Base-by-base conservation (phyloP, 257 asterid genomes). In the Primulina huaijiensis region DNA sequence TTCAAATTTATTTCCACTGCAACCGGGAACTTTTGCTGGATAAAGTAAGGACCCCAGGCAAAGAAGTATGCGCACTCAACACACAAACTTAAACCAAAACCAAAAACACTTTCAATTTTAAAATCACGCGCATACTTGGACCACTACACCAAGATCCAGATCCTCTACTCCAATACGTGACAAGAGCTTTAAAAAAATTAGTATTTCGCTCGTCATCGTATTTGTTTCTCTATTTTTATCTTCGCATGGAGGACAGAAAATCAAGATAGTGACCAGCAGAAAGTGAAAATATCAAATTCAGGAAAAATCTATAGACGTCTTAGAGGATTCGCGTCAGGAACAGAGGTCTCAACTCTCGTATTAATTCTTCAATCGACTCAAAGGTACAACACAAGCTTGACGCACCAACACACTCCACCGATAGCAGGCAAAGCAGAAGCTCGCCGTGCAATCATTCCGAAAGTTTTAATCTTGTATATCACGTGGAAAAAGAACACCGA, bases 311-410 rank as follows among this genome's bases (percentile, higher is more conserved):
- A 27, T 27, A 27, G 25, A 27, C 30, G 2, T 27, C 73, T 46
- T 6, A 40, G 52, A 60, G 34, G 58, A 67, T 71, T 60, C 68
- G 37, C 37, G 21, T 35, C 77, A 62, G 25, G 20, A 64, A 19
- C 35, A 38, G 60, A 53, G 31, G 30, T 27, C 30, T 27, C 30
- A 27, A 27, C 43, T 53, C 60, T 65, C 68, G 80, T 70, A 35
- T 7, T 35, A 8, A 71, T 65, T 72, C 72, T 77, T 76, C 72
- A 30, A 67, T 62, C 80, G 79, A 71, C 77, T 72, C 64, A 74
- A 62, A 67, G 77, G 75, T 72, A 74, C 60, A 60, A 70, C 78
- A 76, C 77, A 60, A 67, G 69, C 72, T 35, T 38, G 72, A 67
- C 65, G 65, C 37, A 67, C 71, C 63, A 78, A 21, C 68, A 62